Evolutionary conservation across 768 basidiomycete species (phyloP).

Genomic region (Trametes elegans): DNA sequence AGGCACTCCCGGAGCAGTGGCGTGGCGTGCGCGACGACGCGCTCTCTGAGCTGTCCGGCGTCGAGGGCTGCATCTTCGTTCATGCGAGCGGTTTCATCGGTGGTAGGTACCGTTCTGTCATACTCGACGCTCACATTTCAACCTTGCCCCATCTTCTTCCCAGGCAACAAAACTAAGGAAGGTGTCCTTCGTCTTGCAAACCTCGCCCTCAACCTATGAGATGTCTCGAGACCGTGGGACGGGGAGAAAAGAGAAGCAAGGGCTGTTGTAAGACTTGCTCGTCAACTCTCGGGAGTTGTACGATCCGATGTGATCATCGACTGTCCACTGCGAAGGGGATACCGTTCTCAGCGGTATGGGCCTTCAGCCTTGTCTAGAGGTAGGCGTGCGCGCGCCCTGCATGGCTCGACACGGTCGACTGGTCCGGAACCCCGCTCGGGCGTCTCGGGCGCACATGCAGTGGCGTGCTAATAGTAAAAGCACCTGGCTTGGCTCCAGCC

Average conservation of each 20-base stretch:
- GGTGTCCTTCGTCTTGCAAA: slow-evolving; percentile 82
- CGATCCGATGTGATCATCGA: background rate
- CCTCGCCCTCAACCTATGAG: slow-evolving; percentile 48
- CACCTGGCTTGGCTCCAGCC: background rate
- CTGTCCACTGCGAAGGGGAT: background rate
- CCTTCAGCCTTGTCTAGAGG: background rate
- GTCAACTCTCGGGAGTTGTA: background rate
- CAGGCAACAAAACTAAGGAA: slow-evolving; percentile 87
- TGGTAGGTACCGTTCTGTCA: slow-evolving; percentile 44
- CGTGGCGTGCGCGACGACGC: slow-evolving; percentile 86
- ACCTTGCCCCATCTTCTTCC: too few species aligned
- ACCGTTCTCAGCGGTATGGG: background rate
- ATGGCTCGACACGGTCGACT: too few species aligned
- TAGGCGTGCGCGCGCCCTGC: background rate
- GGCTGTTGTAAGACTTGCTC: background rate
- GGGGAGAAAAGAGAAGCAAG: background rate
- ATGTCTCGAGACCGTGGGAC: background rate
- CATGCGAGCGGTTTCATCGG: slow-evolving; percentile 98
- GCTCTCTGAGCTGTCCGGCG: slow-evolving; percentile 68
- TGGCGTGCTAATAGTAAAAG: background rate
- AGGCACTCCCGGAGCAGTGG: slow-evolving; percentile 92
- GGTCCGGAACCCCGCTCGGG: background rate
- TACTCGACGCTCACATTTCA: background rate
- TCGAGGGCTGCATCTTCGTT: slow-evolving; percentile 85
- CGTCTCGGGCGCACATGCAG: background rate